Evolutionary conservation across 805 yeast species (phyloP).

Genomic region (Starmerella riodocensis): DNA sequence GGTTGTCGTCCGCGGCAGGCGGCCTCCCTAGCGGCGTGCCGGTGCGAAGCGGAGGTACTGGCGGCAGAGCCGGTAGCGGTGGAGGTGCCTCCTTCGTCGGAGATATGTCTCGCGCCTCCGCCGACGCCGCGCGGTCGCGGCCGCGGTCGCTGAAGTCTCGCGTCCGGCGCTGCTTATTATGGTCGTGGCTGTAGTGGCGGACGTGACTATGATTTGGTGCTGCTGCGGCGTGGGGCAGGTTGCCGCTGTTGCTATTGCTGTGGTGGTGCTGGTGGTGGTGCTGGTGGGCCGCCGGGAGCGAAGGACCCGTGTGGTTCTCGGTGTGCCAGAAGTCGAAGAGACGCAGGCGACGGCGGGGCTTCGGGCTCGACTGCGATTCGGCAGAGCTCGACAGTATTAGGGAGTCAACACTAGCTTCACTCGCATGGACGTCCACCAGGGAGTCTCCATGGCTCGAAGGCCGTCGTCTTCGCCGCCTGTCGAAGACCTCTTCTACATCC

Average conservation of each 20-base stretch:
- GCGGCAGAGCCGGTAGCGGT: not conserved
- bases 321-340: slow-evolving; percentile 5
- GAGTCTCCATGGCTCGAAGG: not conserved
- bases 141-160: too few species aligned
- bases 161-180: too few species aligned
- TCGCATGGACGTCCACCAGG: not conserved
- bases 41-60: slow-evolving; percentile 10
- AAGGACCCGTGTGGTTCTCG: not conserved
- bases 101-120: too few species aligned
- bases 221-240: too few species aligned
- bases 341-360: slow-evolving; percentile 10
- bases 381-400: not conserved
- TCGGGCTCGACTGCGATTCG: slow-evolving; percentile 13
- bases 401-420: not conserved
- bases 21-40: slow-evolving; percentile 10
- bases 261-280: not conserved
- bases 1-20: not conserved
- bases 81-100: too few species aligned
- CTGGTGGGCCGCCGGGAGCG: not conserved
- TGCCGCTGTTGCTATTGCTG: not conserved
- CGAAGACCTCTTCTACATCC: not conserved
- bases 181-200: too few species aligned
- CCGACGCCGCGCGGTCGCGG: too few species aligned
- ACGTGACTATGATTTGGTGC: too few species aligned
- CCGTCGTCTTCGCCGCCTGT: not conserved